Conservation (phyloP, 495 filamentous ascomycete genomes). For the Podospora tetraspora region DNA sequence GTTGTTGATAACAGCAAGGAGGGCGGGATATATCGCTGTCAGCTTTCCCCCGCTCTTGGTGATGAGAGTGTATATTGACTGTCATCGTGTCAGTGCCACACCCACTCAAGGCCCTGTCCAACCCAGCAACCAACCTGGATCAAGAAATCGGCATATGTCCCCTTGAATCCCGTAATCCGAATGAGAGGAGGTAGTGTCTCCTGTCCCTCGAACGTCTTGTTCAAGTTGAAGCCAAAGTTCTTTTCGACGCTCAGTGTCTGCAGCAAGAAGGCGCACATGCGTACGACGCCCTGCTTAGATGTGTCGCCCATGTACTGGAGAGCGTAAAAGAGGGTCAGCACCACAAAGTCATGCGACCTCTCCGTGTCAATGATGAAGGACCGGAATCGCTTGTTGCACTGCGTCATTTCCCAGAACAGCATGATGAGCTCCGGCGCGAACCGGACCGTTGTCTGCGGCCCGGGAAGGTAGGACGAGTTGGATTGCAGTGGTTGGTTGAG, state of each 20-base stretch:
- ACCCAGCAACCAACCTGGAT: conserved; percentile 63
- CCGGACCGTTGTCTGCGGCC: conserved; percentile 71
- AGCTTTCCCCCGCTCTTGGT: conserved; percentile 88
- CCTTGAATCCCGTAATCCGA: conserved; percentile 74
- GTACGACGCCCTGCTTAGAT: conserved; percentile 83
- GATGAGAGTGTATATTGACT: conserved; percentile 92
- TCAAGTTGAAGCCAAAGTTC: conserved; percentile 85
- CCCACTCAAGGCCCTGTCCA: not conserved
- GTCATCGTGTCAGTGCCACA: conserved; percentile 29
- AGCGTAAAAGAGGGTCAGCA: conserved; percentile 87
- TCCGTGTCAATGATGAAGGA: conserved; percentile 97
- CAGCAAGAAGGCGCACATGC: conserved; percentile 94
- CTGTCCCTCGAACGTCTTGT: conserved; percentile 83
- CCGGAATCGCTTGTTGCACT: conserved; percentile 96
- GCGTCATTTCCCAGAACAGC: conserved; percentile 94
- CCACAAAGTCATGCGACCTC: conserved; percentile 84
- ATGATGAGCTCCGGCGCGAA: conserved; percentile 96
- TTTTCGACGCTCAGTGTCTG: conserved; percentile 93
- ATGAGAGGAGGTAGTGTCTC: conserved; percentile 79
- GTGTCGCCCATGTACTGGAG: conserved; percentile 80
- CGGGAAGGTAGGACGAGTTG: conserved; percentile 81
- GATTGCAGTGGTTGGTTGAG: conserved; percentile 89
- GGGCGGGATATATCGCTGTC: conserved; percentile 85
- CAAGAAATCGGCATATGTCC: conserved; percentile 89
- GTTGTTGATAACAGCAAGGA: conserved; percentile 91